Evolutionary conservation across 2,329 filamentous ascomycete species (phyloP), one percentile per base, ranked within the genome.

Genomic region (Byssochlamys sp.): DNA sequence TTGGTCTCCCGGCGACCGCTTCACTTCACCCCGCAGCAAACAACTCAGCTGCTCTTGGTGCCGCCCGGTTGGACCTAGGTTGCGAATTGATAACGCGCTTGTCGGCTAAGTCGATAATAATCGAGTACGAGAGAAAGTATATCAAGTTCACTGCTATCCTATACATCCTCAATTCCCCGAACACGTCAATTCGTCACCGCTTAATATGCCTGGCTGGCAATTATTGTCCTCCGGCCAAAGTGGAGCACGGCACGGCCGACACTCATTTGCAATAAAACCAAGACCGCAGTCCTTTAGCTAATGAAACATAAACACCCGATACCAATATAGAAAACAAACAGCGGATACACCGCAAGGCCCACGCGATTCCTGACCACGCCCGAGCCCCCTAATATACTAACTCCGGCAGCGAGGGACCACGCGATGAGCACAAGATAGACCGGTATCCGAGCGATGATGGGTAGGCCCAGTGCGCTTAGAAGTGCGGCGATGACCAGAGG

Each of bases 241-340:
- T 35, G 27, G 52, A 25, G 24, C 25, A 29, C 29, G 29, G 29
- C 29, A 31, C 29, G 29, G 29, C 28, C 31, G 27, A 28, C 33
- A 39, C 24, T 26, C 52, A 28, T n/a, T 33, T 45, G 19, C 56
- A 39, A 49, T 27, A 27, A 52, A 54, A 11, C 28, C 6, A 31
- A 48, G 26, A 29, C 28, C 48, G 19, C 52, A 53, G 56, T 39
- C 28, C 58, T 58, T 71, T 84, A 96, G 77, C 91, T 96, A 72
- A 99, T 96, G 74, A 97, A 96, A 80, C 94, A 99, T 60, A 99
- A 82, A 72, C 91, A 96, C 55, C 91, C 92, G 65, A 99, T 79
- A 33, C 89, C 89, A 58, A 96, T 79, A 74, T 99, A 99, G 75
- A 97, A 99, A 53, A 97, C 88, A 70, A 96, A 88, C 55, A 99